A percentile compares a stretch with the other conserved stretches of the same genome.
phyloP scores from a whole-genome alignment of 2,329 filamentous ascomycete genomes.

The Fusarium sp. region DNA sequence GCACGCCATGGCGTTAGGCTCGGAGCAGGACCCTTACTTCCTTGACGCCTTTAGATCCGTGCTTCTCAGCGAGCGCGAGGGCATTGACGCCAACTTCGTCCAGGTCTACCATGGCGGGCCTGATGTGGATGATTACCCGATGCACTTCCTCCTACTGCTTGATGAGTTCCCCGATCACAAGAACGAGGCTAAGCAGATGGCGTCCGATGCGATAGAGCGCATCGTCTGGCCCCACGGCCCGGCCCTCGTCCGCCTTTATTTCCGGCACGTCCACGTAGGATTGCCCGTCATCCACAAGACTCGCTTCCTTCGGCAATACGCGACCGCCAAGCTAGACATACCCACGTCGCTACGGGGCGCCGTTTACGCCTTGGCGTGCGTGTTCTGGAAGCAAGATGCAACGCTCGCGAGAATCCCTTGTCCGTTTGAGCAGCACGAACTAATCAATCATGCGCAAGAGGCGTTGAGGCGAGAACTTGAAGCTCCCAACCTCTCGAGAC shows the following conservation, averaged over 20 bases:
- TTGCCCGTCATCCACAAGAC: constrained; percentile 57
- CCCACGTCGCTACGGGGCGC: constrained; percentile 58
- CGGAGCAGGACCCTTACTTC: constrained; percentile 59
- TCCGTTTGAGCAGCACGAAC: constrained; percentile 54
- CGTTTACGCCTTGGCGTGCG: constrained; percentile 56
- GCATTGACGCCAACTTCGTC: constrained; percentile 57
- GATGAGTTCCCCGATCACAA: constrained; percentile 58
- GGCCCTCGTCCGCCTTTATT: constrained; percentile 56
- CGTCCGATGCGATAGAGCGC: constrained; percentile 56
- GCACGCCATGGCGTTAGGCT: constrained; percentile 57
- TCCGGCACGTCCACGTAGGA: constrained; percentile 57
- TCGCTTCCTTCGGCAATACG: constrained; percentile 54
- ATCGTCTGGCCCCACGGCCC: constrained; percentile 54
- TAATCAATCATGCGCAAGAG: constrained; percentile 54
- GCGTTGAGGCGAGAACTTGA: constrained; percentile 58
- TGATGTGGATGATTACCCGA: constrained; percentile 50
- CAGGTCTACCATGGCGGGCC: constrained; percentile 53
- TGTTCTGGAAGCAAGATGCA: constrained; percentile 54
- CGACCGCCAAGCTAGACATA: constrained; percentile 50
- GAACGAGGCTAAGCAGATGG: constrained; percentile 49
- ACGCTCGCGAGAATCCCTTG: constrained; percentile 42
- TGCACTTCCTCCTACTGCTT: constrained; percentile 58
- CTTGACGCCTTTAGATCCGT: constrained; percentile 59
- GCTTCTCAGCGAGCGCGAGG: constrained; percentile 56
- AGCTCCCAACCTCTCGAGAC: constrained; percentile 56